phyloP scores from a whole-genome alignment of 331 rosid genomes.

The Erythrophleum ivorense region DNA sequence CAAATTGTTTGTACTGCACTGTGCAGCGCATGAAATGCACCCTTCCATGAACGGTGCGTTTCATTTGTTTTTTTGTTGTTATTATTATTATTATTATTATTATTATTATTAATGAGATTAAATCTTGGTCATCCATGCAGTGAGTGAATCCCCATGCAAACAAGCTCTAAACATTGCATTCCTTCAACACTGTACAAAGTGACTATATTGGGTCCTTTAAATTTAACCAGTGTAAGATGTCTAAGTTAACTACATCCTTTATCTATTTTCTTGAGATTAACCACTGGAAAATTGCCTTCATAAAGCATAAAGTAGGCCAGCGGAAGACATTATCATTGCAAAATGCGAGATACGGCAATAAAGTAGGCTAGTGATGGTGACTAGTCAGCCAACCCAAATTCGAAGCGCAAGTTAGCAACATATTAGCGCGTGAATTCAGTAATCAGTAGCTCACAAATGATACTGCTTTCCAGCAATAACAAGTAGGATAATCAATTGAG shows the following conservation, averaged over 20 bases:
- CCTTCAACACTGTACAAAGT: neutral
- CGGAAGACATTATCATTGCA: neutral
- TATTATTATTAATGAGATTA: too few relatives aligned
- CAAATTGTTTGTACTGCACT: neutral
- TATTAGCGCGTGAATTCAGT: neutral
- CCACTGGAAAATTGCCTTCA: neutral
- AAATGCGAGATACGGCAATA: neutral
- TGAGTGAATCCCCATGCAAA: too few relatives aligned
- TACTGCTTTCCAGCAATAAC: neutral
- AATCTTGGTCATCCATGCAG: too few relatives aligned
- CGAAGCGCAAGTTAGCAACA: conserved; percentile 14
- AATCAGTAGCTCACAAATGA: neutral
- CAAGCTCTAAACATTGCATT: too few relatives aligned
- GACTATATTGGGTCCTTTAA: neutral
- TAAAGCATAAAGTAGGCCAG: conserved; percentile 8
- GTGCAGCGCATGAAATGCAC: too few relatives aligned
- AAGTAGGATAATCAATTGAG: neutral
- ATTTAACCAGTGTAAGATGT: neutral
- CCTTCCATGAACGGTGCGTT: too few relatives aligned
- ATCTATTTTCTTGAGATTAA: neutral
- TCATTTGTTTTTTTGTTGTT: too few relatives aligned
- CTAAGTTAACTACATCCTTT: neutral
- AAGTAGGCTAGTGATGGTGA: neutral
- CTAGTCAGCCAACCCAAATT: neutral
- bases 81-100: too few relatives aligned